Conservation (phyloP, 345 rosid genomes). For the Adansonia digitata region DNA sequence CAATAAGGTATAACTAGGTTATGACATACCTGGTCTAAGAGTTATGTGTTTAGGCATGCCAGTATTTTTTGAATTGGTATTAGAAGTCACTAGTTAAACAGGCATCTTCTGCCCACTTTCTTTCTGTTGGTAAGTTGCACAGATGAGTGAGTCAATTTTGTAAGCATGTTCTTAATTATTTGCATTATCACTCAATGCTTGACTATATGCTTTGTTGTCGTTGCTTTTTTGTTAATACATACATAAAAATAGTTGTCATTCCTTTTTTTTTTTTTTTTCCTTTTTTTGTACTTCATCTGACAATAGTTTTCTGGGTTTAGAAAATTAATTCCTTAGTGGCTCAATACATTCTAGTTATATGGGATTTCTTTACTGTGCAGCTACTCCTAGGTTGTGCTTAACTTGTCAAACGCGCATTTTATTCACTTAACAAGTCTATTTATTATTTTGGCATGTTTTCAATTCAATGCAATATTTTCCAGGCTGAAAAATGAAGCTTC, state of each 20-base stretch:
- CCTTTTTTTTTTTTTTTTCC: too few relatives aligned
- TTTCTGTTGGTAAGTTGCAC: background rate
- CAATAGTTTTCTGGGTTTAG: background rate
- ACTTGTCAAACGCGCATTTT: background rate
- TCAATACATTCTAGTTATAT: background rate
- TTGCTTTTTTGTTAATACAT: background rate
- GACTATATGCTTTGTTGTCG: too few relatives aligned
- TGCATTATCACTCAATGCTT: background rate
- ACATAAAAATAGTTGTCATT: background rate
- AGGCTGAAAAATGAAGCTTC: constrained; percentile 63
- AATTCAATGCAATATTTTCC: constrained; percentile 15
- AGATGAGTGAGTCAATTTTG: background rate
- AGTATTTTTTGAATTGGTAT: background rate
- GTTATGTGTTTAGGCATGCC: background rate
- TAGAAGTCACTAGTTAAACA: background rate
- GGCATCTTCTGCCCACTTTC: background rate
- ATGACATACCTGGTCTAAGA: background rate
- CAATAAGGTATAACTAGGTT: background rate
- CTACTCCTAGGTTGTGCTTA: background rate
- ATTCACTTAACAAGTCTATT: background rate
- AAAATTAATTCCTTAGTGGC: background rate
- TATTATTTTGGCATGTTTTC: background rate
- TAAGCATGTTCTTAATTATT: too few relatives aligned
- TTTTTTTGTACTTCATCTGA: background rate
- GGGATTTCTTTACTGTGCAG: background rate